Conservation (phyloP, 2,329 filamentous ascomycete genomes). For the Cladophialophora bantiana region DNA sequence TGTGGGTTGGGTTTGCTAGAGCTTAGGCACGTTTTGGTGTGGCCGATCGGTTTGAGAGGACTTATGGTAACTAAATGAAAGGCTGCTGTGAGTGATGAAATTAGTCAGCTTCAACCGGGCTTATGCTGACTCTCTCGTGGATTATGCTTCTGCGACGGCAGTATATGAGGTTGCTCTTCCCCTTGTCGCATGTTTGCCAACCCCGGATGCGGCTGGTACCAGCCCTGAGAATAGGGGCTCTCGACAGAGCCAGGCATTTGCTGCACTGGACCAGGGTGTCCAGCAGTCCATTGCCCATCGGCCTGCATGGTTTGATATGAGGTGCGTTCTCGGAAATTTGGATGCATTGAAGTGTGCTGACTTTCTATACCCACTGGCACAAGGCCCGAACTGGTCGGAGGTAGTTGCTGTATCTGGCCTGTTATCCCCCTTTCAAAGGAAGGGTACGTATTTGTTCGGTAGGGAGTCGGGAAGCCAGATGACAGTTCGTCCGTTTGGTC, state of each 20-base stretch:
- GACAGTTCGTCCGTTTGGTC: constrained; percentile 25
- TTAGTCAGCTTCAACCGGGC: constrained; percentile 18
- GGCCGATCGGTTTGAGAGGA: neutral
- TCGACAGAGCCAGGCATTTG: constrained; percentile 16
- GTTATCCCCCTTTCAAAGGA: constrained; percentile 30
- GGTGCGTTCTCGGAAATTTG: constrained; percentile 19
- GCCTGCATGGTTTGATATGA: constrained; percentile 30
- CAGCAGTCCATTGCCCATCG: constrained; percentile 25
- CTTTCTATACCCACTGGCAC: constrained; percentile 23
- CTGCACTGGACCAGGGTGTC: constrained; percentile 8
- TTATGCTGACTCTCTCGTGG: constrained; percentile 15
- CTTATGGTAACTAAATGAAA: neutral
- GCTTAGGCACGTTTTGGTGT: neutral
- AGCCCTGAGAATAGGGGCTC: constrained; percentile 25
- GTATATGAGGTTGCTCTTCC: constrained; percentile 17
- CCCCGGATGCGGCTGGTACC: constrained; percentile 26
- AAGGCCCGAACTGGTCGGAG: constrained; percentile 15
- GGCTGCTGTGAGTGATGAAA: neutral
- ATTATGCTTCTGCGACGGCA: constrained; percentile 21
- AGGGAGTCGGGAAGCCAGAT: constrained; percentile 30
- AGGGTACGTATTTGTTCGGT: constrained; percentile 34
- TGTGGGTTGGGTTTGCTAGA: neutral
- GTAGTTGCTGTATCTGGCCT: constrained; percentile 24
- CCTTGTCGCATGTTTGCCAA: constrained; percentile 24
- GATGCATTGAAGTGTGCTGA: constrained; percentile 10